phyloP scores from a whole-genome alignment of 768 basidiomycete species.

The Kwoniella heveanensis region DNA sequence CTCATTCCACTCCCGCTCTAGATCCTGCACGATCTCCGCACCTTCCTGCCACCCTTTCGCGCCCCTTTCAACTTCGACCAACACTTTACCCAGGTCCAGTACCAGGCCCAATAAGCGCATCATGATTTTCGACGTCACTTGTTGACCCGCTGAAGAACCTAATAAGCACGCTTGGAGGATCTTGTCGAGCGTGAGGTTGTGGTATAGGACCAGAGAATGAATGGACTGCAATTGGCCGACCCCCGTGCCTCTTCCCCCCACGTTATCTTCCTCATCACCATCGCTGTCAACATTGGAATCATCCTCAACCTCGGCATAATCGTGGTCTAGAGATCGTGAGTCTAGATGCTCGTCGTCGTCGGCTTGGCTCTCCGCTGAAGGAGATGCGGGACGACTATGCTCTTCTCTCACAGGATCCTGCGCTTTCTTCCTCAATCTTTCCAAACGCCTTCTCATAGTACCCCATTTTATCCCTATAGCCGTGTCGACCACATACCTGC shows the following conservation, averaged over 20 bases:
- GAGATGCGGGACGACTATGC: conserved; percentile 13
- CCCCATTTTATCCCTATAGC: conserved; percentile 78
- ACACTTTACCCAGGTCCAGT: conserved; percentile 43
- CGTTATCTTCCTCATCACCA: conserved; percentile 21
- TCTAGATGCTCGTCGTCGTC: too few species aligned
- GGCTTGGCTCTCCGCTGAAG: background rate
- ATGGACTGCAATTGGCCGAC: conserved; percentile 41
- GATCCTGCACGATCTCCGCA: conserved; percentile 17
- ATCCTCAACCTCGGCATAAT: conserved; percentile 17
- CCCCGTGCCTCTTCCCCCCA: too few species aligned
- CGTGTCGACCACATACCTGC: conserved; percentile 74
- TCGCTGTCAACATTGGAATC: conserved; percentile 3
- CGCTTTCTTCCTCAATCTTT: conserved; percentile 20
- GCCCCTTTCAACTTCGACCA: conserved; percentile 38
- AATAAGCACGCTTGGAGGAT: conserved; percentile 38
- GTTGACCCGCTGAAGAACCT: conserved; percentile 25
- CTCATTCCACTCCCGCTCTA: conserved; percentile 39
- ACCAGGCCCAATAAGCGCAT: conserved; percentile 39
- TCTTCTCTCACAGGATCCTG: background rate
- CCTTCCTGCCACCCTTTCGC: conserved; percentile 21
- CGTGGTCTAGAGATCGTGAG: background rate
- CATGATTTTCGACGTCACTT: conserved; percentile 40
- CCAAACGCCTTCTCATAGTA: conserved; percentile 60
- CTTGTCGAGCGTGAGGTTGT: conserved; percentile 37
- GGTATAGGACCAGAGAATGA: conserved; percentile 42